A percentile compares a stretch with the other conserved stretches of the same genome.
Evolutionary conservation across 352 stramenopile genomes (phyloP).

Genomic region (Pythium grandisporangium): DNA sequence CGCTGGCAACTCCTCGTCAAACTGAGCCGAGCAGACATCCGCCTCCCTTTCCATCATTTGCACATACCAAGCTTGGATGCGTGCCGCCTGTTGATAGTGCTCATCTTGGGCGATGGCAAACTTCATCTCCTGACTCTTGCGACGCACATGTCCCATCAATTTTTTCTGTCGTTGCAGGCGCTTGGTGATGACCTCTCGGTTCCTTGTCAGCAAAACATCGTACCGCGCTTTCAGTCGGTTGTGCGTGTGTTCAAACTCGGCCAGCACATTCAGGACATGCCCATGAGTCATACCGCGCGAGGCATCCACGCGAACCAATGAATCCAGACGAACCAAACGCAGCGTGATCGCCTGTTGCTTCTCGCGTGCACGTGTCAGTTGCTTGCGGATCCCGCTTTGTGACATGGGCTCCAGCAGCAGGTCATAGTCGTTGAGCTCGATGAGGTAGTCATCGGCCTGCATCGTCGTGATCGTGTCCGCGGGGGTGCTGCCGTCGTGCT

Average conservation of each 20-base stretch:
- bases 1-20: no score
- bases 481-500: slow-evolving; percentile 26
- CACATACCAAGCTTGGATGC: slow-evolving; percentile 46
- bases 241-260: slow-evolving; percentile 24
- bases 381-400: slow-evolving; percentile 32
- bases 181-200: slow-evolving; percentile 28
- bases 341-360: slow-evolving; percentile 25
- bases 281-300: slow-evolving; percentile 26
- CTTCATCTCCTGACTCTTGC: slow-evolving; percentile 14
- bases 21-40: not conserved
- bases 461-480: slow-evolving; percentile 11
- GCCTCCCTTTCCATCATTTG: no score
- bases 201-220: slow-evolving; percentile 21
- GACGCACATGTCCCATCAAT: slow-evolving; percentile 35
- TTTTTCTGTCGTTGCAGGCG: slow-evolving; percentile 52
- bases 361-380: slow-evolving; percentile 15
- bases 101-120: slow-evolving; percentile 23
- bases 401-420: slow-evolving; percentile 34
- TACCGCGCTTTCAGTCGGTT: slow-evolving; percentile 25
- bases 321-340: slow-evolving; percentile 50
- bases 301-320: slow-evolving; percentile 22
- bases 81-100: slow-evolving; percentile 37
- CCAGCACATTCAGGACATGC: slow-evolving; percentile 32
- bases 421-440: slow-evolving; percentile 47
- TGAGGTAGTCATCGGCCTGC: slow-evolving; percentile 89